Evolutionary conservation across 2,329 filamentous ascomycete species (phyloP), one percentile per base, ranked within the genome.

Genomic region (Fusarium brevicatenulatum): DNA sequence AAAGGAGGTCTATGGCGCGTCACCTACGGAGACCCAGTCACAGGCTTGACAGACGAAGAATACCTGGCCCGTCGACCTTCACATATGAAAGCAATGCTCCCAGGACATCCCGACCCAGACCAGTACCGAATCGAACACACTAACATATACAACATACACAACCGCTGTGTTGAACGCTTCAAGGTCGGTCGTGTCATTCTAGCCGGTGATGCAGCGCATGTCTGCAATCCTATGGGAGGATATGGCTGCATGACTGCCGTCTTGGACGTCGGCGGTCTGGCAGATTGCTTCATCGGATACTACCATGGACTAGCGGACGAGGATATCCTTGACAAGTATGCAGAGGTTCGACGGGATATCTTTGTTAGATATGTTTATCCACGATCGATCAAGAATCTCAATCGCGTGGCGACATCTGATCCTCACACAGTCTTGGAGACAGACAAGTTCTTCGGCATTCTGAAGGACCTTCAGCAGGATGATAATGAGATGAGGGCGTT

Each of bases 191-290:
- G 57, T 2, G 16, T 65, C 0, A 36, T 65, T 4, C 57, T 65
- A 1, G 62, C 62, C 1, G 62, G 57, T 0, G 62, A 65, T 21
- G 62, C 62, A 19, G 62, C 62, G 6, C 57, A 65, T 12, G 36
- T 65, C 19, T 63, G 59, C 2, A 65, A 65, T 4, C 62, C 62
- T 2, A 65, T 63, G 62, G 62, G 62, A 1, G 62, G 62, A 11
- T 65, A 65, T 30, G 62, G 62, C 3, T 65, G 62, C 5, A 65
- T 65, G 62, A 40, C 39, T 4, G 62, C 62, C 4, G 62, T 63
- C 2, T 21, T 65, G 25, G 62, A 65, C 15, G 62, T 65, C 0
- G 57, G 57, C 4, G 62, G 62, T 10, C 18, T 65, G 9, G 57
- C 62, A 0, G 62, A 65, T 15, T 65, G 57, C 7, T 54, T 65